Conservation (phyloP, 2,329 filamentous ascomycete species). For the Trichoderma hamatum region DNA sequence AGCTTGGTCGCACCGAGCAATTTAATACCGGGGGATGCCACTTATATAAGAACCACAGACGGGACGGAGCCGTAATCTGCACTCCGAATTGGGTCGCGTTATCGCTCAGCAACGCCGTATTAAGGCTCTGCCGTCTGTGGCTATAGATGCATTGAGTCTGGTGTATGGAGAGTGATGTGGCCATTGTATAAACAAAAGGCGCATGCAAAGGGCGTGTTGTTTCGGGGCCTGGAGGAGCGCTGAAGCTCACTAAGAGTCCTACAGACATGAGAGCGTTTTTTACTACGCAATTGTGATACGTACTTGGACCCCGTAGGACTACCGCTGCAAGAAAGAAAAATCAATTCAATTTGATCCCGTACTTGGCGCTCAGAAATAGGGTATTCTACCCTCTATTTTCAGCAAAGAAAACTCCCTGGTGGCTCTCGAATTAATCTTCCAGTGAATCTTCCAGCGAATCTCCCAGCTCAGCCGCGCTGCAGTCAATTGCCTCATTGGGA, state of each 20-base stretch:
- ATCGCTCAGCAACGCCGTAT: background rate
- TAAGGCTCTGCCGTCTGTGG: background rate
- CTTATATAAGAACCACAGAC: background rate
- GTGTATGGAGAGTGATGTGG: background rate
- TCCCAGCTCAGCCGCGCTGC: background rate
- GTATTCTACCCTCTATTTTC: background rate
- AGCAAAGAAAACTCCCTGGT: background rate
- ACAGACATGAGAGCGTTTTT: background rate
- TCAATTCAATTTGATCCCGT: background rate
- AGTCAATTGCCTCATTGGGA: conserved; percentile 21
- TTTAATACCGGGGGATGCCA: background rate
- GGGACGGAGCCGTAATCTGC: conserved; percentile 23
- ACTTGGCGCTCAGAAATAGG: background rate
- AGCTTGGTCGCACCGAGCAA: background rate
- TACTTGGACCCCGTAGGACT: background rate
- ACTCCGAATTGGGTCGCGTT: conserved; percentile 3
- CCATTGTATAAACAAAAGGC: background rate
- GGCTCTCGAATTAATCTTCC: background rate
- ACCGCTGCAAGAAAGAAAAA: background rate
- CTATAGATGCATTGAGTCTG: background rate
- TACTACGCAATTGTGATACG: background rate
- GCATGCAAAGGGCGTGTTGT: background rate
- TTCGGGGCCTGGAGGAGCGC: background rate
- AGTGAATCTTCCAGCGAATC: no score
- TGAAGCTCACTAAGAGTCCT: conserved; percentile 1